phyloP scores from a whole-genome alignment of 306 rosid genomes.

The Vigna unguiculata region DNA sequence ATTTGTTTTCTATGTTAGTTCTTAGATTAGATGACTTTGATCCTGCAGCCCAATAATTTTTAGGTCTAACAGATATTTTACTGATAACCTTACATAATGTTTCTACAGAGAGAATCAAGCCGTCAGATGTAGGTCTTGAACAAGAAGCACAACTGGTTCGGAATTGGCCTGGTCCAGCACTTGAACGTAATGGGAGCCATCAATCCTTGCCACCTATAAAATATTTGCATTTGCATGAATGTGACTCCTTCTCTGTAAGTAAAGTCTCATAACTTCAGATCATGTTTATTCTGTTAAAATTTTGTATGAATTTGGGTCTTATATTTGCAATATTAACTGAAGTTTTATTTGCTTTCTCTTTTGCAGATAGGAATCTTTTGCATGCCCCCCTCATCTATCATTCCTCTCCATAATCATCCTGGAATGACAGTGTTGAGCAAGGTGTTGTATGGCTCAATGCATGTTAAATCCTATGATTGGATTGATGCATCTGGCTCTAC shows the following conservation, averaged over 20 bases:
- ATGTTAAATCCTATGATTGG: slow-evolving; percentile 49
- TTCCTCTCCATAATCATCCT: slow-evolving; percentile 96
- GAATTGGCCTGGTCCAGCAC: slow-evolving; percentile 65
- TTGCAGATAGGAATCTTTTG: slow-evolving; percentile 93
- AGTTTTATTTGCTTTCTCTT: slow-evolving; percentile 29
- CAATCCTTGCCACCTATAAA: slow-evolving; percentile 81
- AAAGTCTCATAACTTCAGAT: slow-evolving; percentile 32
- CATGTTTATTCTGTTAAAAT: slow-evolving; percentile 8
- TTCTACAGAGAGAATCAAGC: slow-evolving; percentile 51
- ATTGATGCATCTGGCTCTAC: slow-evolving; percentile 61
- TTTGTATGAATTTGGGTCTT: slow-evolving; percentile 26
- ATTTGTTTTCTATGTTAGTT: slow-evolving; percentile 33
- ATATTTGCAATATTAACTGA: slow-evolving; percentile 14
- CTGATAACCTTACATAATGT: background rate
- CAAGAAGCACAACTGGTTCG: slow-evolving; percentile 82
- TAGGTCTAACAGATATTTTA: slow-evolving; percentile 14
- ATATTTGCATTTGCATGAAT: slow-evolving; percentile 91
- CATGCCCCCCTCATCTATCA: slow-evolving; percentile 88
- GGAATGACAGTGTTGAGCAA: slow-evolving; percentile 53
- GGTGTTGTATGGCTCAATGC: slow-evolving; percentile 43
- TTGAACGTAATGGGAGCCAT: slow-evolving; percentile 62
- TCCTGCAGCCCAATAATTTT: background rate
- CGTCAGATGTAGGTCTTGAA: slow-evolving; percentile 58
- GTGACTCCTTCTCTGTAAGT: slow-evolving; percentile 89
- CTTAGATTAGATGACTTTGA: slow-evolving; percentile 39